phyloP scores from a whole-genome alignment of 176 grass and related monocot species.

The Triticum urartu region DNA sequence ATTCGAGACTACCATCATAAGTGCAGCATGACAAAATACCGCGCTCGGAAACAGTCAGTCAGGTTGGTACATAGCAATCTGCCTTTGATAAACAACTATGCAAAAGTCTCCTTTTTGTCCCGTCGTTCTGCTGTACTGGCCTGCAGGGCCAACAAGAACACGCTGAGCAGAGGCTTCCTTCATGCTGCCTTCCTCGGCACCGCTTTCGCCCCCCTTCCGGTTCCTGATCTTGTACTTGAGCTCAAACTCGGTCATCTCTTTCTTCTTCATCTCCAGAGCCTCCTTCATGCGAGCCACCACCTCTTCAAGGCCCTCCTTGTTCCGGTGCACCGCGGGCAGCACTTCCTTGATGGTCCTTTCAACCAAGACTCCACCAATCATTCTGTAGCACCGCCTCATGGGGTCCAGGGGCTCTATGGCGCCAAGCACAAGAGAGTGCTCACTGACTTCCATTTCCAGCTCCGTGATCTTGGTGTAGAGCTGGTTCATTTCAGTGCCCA shows the following conservation, averaged over 20 bases:
- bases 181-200: conserved; percentile 27
- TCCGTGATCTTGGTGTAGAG: conserved; percentile 90
- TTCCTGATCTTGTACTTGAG: conserved; percentile 95
- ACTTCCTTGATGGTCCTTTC: conserved; percentile 87
- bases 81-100: background rate
- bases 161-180: conserved; percentile 77
- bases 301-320: conserved; percentile 83
- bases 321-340: conserved; percentile 61
- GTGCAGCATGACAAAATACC: background rate
- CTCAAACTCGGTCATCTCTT: conserved; percentile 76
- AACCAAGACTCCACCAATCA: conserved; percentile 77
- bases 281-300: conserved; percentile 69
- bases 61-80: background rate
- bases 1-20: background rate
- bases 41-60: background rate
- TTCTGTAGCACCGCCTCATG: conserved; percentile 68
- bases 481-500: conserved; percentile 79
- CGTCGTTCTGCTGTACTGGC: no score
- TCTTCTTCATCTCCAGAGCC: conserved; percentile 79
- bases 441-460: conserved; percentile 71
- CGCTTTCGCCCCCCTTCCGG: conserved; percentile 45
- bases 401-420: conserved; percentile 77
- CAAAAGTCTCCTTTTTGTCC: background rate
- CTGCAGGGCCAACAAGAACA: conserved; percentile 52
- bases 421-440: conserved; percentile 79